phyloP scores from a whole-genome alignment of 768 basidiomycete species.

The Amanita muscaria region DNA sequence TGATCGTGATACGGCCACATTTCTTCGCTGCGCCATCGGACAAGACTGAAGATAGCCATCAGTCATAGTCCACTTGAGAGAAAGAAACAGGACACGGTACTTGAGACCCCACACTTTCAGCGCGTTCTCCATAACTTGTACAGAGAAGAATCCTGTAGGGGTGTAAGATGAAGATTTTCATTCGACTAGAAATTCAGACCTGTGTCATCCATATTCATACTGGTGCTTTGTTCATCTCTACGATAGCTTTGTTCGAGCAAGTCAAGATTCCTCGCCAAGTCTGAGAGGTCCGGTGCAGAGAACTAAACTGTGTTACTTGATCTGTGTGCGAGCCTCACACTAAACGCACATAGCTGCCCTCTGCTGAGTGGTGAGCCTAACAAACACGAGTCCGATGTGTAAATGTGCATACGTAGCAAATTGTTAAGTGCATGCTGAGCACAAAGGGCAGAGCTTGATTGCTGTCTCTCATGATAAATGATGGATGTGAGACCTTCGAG shows the following conservation, averaged over 20 bases:
- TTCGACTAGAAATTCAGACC: conserved; percentile 44
- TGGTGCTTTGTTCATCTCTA: conserved; percentile 37
- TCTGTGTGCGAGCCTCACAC: conserved; percentile 6
- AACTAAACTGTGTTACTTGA: conserved; percentile 39
- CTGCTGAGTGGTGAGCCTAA: conserved; percentile 17
- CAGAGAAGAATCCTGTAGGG: conserved; percentile 83
- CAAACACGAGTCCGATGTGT: background rate
- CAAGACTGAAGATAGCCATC: conserved; percentile 39
- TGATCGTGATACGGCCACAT: conserved; percentile 68
- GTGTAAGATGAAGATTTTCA: too few species aligned
- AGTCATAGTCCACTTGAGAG: conserved; percentile 45
- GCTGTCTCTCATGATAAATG: conserved; percentile 77
- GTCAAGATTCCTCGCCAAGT: conserved; percentile 64
- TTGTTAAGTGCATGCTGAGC: conserved; percentile 83
- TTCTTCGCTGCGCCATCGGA: conserved; percentile 76
- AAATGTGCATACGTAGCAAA: conserved; percentile 53
- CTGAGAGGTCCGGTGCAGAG: conserved; percentile 69
- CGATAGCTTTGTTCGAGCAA: conserved; percentile 48
- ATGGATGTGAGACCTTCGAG: conserved; percentile 42
- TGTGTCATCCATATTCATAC: conserved; percentile 89
- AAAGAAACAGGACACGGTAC: conserved; percentile 28
- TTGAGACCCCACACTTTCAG: conserved; percentile 77
- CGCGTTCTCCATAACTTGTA: conserved; percentile 82
- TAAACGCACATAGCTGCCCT: conserved; percentile 35
- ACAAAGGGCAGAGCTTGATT: conserved; percentile 74